These are phyloP conservation scores for Brassica hybrid DNA, from an alignment of 441 rosid genomes.

Conservation along the genomic window DNA sequence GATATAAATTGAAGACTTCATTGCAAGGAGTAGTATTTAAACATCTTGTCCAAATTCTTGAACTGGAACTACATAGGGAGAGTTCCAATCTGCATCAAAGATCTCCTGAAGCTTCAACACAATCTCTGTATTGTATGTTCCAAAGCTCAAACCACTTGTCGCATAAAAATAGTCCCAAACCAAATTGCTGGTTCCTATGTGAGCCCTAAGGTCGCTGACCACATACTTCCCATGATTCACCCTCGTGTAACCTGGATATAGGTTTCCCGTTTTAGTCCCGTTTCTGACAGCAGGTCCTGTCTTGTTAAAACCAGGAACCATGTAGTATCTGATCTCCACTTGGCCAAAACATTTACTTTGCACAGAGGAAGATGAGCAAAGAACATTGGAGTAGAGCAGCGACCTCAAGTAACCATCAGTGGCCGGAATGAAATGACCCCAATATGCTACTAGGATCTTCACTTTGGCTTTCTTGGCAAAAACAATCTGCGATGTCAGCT, in stretches of 20 bases:
- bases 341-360: slow-evolving; percentile 69
- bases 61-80: slow-evolving; percentile 73
- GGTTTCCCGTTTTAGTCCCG: slow-evolving; percentile 59
- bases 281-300: slow-evolving; percentile 78
- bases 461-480: slow-evolving; percentile 84
- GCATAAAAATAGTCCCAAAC: slow-evolving; percentile 91
- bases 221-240: slow-evolving; percentile 89
- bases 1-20: not conserved
- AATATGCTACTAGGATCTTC: slow-evolving; percentile 81
- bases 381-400: slow-evolving; percentile 73
- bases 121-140: slow-evolving; percentile 65
- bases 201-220: slow-evolving; percentile 71
- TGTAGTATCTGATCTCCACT: slow-evolving; percentile 75
- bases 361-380: slow-evolving; percentile 66
- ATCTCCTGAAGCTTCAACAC: slow-evolving; percentile 76
- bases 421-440: slow-evolving; percentile 77
- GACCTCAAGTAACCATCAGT: slow-evolving; percentile 77
- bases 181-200: slow-evolving; percentile 81
- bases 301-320: slow-evolving; percentile 76
- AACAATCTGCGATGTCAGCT: slow-evolving; percentile 53
- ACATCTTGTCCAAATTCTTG: slow-evolving; percentile 40
- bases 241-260: slow-evolving; percentile 67
- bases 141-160: slow-evolving; percentile 85
- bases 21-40: not conserved
- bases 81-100: slow-evolving; percentile 89